phyloP scores from a whole-genome alignment of 176 grass and related monocot genomes.

The Hyparrhenia diplandra region DNA sequence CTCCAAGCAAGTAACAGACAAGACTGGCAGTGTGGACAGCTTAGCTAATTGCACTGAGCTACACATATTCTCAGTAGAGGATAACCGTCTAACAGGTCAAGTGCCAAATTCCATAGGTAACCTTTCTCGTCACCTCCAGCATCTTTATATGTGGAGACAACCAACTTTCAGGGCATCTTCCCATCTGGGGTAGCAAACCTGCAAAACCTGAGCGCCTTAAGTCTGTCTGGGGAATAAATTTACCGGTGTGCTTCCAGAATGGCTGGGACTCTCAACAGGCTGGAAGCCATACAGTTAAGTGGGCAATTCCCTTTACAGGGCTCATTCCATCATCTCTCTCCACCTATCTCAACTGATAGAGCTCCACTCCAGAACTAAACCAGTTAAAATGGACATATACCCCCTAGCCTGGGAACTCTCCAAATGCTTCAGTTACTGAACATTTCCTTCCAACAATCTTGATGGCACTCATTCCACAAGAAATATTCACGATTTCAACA shows the following conservation, averaged over 20 bases:
- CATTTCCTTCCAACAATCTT: neutral
- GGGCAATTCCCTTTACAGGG: neutral
- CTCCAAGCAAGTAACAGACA: neutral
- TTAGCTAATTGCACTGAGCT: constrained; percentile 20
- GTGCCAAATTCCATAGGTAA: neutral
- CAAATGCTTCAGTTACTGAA: neutral
- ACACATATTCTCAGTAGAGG: neutral
- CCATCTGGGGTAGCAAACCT: neutral
- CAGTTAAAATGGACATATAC: neutral
- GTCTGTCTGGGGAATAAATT: neutral
- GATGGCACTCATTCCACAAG: neutral
- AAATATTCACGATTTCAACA: neutral
- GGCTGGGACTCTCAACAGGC: neutral
- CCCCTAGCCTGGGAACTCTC: neutral
- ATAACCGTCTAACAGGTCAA: neutral
- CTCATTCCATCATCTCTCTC: neutral
- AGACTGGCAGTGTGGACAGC: constrained; percentile 21
- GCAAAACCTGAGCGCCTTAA: neutral
- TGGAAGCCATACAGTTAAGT: rapidly evolving
- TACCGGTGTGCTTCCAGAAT: neutral
- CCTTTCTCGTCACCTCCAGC: neutral
- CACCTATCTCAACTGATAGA: neutral
- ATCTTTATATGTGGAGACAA: neutral
- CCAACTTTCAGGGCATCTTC: neutral
- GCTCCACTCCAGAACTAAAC: neutral